Percentiles rank a stretch among this genome's conserved stretches.
Evolutionary conservation across 352 stramenopile genomes (phyloP).

Genomic region (Phytopythium vexans): DNA sequence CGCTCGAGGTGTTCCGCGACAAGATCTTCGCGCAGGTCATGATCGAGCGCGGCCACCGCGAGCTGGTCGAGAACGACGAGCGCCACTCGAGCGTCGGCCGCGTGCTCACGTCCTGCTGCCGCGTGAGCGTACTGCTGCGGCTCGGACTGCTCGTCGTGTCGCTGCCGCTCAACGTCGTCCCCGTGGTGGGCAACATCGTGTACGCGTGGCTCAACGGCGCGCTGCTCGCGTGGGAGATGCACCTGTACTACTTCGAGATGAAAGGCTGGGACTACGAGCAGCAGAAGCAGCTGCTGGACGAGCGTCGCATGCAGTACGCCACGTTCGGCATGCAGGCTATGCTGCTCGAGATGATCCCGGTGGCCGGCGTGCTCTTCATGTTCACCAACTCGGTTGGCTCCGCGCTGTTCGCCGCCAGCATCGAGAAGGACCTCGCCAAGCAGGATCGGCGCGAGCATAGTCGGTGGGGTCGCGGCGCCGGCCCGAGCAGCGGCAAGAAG

Average conservation of each 20-base stretch:
- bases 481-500: conserved; percentile 13
- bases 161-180: conserved; percentile 58
- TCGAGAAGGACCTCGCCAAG: conserved; percentile 38
- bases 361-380: conserved; percentile 44
- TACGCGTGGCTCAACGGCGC: conserved; percentile 61
- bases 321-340: conserved; percentile 51
- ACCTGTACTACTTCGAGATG: conserved; percentile 65
- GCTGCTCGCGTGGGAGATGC: conserved; percentile 52
- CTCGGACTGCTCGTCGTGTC: conserved; percentile 44
- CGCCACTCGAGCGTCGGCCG: conserved; percentile 36
- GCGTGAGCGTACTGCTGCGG: conserved; percentile 43
- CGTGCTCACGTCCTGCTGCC: conserved; percentile 36
- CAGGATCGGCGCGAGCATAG: conserved; percentile 14
- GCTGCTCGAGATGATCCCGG: conserved; percentile 59
- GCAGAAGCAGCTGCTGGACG: conserved; percentile 38
- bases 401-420: conserved; percentile 49
- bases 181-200: conserved; percentile 41
- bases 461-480: conserved; percentile 11
- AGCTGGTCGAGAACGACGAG: conserved; percentile 40
- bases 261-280: conserved; percentile 41
- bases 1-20: conserved; percentile 42
- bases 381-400: conserved; percentile 59
- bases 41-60: conserved; percentile 27
- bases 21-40: conserved; percentile 54
- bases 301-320: conserved; percentile 41